phyloP scores from a whole-genome alignment of 2,329 filamentous ascomycete species.

The Pseudogymnoascus sp. region DNA sequence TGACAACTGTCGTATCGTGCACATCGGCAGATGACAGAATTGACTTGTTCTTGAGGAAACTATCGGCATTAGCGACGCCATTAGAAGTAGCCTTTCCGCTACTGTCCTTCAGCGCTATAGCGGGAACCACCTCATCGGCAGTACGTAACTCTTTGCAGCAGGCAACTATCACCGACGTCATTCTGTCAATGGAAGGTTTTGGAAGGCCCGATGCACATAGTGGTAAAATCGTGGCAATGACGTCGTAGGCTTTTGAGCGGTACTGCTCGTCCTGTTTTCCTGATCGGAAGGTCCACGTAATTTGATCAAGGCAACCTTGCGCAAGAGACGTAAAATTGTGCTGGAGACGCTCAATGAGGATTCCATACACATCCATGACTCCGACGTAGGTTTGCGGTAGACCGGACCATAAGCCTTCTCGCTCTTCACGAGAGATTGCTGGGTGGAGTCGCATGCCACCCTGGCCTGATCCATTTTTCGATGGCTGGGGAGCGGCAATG shows the following conservation, averaged over 20 bases:
- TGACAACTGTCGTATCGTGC: slow-evolving; percentile 42
- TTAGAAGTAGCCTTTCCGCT: slow-evolving; percentile 25
- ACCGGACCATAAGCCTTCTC: slow-evolving; percentile 67
- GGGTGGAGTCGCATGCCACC: slow-evolving; percentile 51
- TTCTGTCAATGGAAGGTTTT: slow-evolving; percentile 57
- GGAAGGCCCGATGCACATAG: slow-evolving; percentile 60
- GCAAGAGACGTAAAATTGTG: slow-evolving; percentile 52
- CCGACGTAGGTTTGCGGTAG: slow-evolving; percentile 70
- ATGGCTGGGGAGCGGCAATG: slow-evolving; percentile 46
- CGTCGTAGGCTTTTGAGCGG: slow-evolving; percentile 53
- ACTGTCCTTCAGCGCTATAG: slow-evolving; percentile 26
- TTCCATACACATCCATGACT: slow-evolving; percentile 55
- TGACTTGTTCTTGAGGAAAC: slow-evolving; percentile 52
- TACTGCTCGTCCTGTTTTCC: slow-evolving; percentile 46
- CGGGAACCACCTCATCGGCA: slow-evolving; percentile 27
- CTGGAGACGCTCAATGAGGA: slow-evolving; percentile 52
- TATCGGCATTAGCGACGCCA: slow-evolving; percentile 58
- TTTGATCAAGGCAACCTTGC: slow-evolving; percentile 62
- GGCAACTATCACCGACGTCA: slow-evolving; percentile 55
- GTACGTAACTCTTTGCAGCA: slow-evolving; percentile 71
- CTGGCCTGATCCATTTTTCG: slow-evolving; percentile 15
- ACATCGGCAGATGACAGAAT: slow-evolving; percentile 18
- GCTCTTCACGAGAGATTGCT: slow-evolving; percentile 72
- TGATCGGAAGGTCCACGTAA: slow-evolving; percentile 63
- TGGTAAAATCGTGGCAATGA: slow-evolving; percentile 52